Evolutionary conservation across 257 asterid genomes (phyloP), one percentile per base, ranked within the genome.

Genomic region (Capsicum chinense): DNA sequence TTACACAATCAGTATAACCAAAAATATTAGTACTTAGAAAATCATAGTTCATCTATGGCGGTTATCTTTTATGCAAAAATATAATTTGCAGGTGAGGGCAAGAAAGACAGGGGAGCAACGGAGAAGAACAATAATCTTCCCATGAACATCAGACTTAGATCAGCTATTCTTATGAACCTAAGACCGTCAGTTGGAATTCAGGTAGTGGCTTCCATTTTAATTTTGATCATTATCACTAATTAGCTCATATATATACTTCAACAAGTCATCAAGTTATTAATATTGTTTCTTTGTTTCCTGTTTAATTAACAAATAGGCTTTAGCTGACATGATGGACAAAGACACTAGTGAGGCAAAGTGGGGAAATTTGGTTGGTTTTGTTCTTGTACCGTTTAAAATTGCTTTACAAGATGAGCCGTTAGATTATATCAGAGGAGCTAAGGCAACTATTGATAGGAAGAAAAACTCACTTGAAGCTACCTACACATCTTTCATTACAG

Each of bases 341-440:
- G 76, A 87, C 16, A 79, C 86, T 26, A 26, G 2, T 0, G 69
- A 79, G 21, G 84, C 86, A 10, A 87, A 87, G 66, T 79, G 88
- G 88, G 91, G 91, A 2, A 89, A 89, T 42, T 84, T 90, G 81
- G 67, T 87, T 33, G 91, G 91, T 14, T 85, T 26, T 79, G 84
- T 87, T 5, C 86, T 89, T 26, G 83, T 87, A 60, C 91, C 91
- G 9, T 85, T 87, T 11, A 85, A 82, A 15, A 84, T 89, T 35
- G 85, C 83, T 60, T 44, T 85, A 56, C 15, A 84, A 60, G 88
- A 87, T 71, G 84, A 89, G 57, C 89, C 90, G 1, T 79, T 89
- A 79, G 91, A 89, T 84, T 88, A 89, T 82, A 83, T 85, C 13
- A 84, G 88, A 79, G 64, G 85, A 44, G 91, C 89, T 5, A 87